Evolutionary conservation across 192 early-diverging fungal genomes (phyloP), one percentile per base, ranked within the genome.

Genomic region (Backusella liffmaniae): DNA sequence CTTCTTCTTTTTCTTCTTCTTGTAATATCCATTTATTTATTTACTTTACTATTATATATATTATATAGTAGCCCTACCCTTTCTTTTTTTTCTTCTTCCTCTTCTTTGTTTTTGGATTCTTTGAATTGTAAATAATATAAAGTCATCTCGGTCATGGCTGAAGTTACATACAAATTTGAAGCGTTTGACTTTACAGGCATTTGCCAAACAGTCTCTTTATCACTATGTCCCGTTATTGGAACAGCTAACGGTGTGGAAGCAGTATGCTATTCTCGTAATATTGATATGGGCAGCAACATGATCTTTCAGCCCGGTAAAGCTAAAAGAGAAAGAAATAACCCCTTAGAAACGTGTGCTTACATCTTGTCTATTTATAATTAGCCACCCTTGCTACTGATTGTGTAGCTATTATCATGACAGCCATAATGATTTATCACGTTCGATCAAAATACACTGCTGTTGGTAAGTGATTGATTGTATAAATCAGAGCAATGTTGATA

Each of bases 341-440:
- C 42, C 42, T 44, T 44, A 44, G 5, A 44, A 16, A 44, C 15
- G 15, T 16, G 15, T 44, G 15, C 15, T 44, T 44, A 44, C 42
- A 41, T 10, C 12, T 13, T 34, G 16, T 32, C 9, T 34, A 9
- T 66, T 34, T 66, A 30, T 65, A 12, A 71, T 26, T 70, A 87
- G 96, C 98, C 5, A 95, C 96, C 36, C 85, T 99, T 39, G 94
- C 98, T 59, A 95, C 98, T 74, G 93, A 98, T 80, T 74, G 98
- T 66, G 90, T 98, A 69, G 93, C 97, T 21, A 82, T 99, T 76
- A 78, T 95, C 77, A 99, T 99, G 98, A 95, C 97, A 7, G 85
- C 90, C 65, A 97, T 97, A 82, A 99, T 99, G 98, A 98, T 99
- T 80, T 94, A 93, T 76, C 97, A 99, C 82, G 94, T 99, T 82